These are phyloP conservation scores for Glebionis coronaria DNA, from an alignment of 129 eudicot species.

Conservation along the genomic window DNA sequence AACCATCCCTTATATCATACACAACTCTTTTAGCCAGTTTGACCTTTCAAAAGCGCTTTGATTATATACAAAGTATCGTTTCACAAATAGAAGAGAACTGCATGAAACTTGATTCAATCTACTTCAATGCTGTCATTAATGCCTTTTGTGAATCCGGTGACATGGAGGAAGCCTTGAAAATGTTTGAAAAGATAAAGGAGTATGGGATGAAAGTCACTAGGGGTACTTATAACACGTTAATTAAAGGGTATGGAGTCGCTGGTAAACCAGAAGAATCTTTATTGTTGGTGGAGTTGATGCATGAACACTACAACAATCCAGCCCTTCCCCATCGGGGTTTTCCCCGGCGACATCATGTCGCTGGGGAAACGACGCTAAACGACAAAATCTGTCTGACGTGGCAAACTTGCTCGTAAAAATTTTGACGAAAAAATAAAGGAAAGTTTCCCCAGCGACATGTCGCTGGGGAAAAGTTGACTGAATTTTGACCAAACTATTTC, in stretches of 20 bases:
- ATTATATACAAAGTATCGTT: constrained; percentile 36
- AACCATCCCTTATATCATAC: constrained; percentile 54
- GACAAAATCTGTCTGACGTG: too few species aligned
- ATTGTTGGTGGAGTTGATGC: constrained; percentile 24
- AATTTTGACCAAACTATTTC: too few species aligned
- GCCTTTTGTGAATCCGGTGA: constrained; percentile 55
- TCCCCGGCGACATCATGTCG: too few species aligned
- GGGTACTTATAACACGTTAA: constrained; percentile 46
- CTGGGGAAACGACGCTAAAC: too few species aligned
- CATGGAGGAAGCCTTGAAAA: constrained; percentile 53
- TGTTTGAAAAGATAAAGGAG: constrained; percentile 43
- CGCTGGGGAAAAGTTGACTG: too few species aligned
- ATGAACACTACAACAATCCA: too few species aligned
- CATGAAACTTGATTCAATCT: constrained; percentile 53
- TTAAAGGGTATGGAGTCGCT: constrained; percentile 49
- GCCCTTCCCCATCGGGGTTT: too few species aligned
- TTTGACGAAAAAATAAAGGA: too few species aligned
- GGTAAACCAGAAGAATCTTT: constrained; percentile 53
- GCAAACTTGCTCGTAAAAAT: too few species aligned
- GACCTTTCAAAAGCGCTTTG: constrained; percentile 43
- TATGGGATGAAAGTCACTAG: constrained; percentile 39
- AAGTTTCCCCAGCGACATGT: too few species aligned
- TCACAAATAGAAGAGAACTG: constrained; percentile 36
- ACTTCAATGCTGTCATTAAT: constrained; percentile 50
- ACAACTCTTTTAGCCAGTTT: constrained; percentile 46